Conservation (phyloP, 257 asterid species). For the Solanum gandarillasii region DNA sequence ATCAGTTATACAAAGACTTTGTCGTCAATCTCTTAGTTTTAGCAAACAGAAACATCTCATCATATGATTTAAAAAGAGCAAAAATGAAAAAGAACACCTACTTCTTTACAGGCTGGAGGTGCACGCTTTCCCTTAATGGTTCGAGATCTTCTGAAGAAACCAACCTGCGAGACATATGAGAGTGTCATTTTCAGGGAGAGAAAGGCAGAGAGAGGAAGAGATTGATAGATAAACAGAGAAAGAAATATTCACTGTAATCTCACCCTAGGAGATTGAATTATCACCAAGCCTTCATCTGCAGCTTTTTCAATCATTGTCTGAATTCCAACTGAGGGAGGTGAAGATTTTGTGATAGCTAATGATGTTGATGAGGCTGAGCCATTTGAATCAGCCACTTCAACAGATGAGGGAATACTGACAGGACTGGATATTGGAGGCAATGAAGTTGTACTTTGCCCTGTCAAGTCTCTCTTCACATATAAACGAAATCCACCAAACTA, state of each 20-base stretch:
- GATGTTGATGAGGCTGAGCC: constrained; percentile 64
- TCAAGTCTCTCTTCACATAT: constrained; percentile 46
- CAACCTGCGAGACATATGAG: constrained; percentile 50
- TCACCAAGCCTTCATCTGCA: constrained; percentile 60
- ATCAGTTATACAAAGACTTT: not conserved
- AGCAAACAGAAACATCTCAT: not conserved
- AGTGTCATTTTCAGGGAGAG: not conserved
- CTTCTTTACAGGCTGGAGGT: constrained; percentile 90
- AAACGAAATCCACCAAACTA: constrained; percentile 70
- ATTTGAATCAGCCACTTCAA: constrained; percentile 40
- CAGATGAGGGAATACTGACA: constrained; percentile 19
- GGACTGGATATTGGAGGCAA: constrained; percentile 44
- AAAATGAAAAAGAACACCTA: constrained; percentile 10
- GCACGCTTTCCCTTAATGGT: constrained; percentile 72
- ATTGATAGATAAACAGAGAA: not conserved
- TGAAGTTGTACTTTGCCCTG: constrained; percentile 30
- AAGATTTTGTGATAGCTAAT: constrained; percentile 40
- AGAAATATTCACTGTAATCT: not conserved
- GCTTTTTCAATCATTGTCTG: constrained; percentile 46
- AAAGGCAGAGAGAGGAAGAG: not conserved
- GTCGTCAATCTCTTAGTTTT: not conserved
- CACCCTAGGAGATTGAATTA: constrained; percentile 80
- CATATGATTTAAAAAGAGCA: not conserved
- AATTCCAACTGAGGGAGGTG: constrained; percentile 29
- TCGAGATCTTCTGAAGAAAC: constrained; percentile 75